Conservation (phyloP, 2,329 filamentous ascomycete genomes). For the Pseudogymnoascus sp. region DNA sequence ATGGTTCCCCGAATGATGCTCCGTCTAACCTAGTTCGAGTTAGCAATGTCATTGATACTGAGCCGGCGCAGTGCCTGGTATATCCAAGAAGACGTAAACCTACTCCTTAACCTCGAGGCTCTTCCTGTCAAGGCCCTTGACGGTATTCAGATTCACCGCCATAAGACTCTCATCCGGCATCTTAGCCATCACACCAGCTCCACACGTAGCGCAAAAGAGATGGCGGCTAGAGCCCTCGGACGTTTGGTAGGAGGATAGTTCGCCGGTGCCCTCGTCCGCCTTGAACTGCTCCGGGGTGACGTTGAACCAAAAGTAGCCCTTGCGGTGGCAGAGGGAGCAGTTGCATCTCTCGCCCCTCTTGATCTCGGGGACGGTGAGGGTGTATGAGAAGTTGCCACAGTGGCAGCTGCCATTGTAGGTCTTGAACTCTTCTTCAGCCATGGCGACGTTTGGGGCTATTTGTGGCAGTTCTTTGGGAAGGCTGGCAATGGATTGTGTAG, state of each 20-base stretch:
- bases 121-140: neutral
- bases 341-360: neutral
- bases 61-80: neutral
- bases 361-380: neutral
- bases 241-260: neutral
- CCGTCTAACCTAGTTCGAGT: neutral
- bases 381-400: neutral
- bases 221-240: neutral
- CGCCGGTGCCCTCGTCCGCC: neutral
- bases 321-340: conserved; percentile 3
- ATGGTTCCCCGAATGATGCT: neutral
- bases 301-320: neutral
- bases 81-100: neutral
- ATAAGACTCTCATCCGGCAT: neutral
- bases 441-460: neutral
- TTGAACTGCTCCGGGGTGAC: neutral
- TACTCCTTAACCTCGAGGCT: neutral
- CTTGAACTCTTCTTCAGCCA: conserved; percentile 1
- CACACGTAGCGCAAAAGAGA: conserved; percentile 1
- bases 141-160: neutral
- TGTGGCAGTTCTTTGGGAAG: neutral
- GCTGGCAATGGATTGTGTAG: neutral
- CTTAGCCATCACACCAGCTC: neutral
- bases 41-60: neutral
- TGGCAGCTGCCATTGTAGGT: conserved; percentile 2